Base-by-base conservation (phyloP, 495 filamentous ascomycete species). In the Penicillium longicatenatum region DNA sequence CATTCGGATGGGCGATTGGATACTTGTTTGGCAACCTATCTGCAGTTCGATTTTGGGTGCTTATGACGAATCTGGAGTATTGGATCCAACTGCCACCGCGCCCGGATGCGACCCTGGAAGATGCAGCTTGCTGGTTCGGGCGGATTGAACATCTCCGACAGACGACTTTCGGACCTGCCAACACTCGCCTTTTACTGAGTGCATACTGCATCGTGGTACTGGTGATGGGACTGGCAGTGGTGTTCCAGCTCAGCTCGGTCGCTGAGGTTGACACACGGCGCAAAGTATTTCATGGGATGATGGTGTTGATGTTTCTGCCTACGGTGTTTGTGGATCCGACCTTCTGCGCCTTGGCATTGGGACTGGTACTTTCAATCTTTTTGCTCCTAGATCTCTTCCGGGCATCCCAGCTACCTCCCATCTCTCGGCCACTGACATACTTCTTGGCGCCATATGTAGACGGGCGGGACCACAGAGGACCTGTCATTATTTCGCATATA, bases 241-340 rank as follows among this genome's bases (percentile, higher is more conserved):
- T 97, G 5, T 81, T 90, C 55, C 82, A 82, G 33, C 79, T 97
- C 24, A 89, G 87, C 37, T 71, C 85, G 14, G 67, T 89, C 52
- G 81, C 82, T 6, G 90, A 97, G 73, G 92, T 98, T 35, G 95
- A 99, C 72, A 99, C 94, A 3, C 84, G 94, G n/a, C 85, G 94
- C 37, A 99, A 99, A 72, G 89, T 99, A 10, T 99, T 99, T 72
- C 94, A 99, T 71, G 94, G 93, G 59, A 96, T 92, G 85, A 97
- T 97, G 85, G 92, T 98, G 35, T 82, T 85, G 42, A 96, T 99
- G 90, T 89, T 99, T 59, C 80, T 97, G 3, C 91, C 94, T 11
- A 84, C 89, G 2, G 86, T 86, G 3, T 95, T 86, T 65, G 71
- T 97, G 58, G 95, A 98, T 70, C 95, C 94, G 8, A 71, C 84